These are phyloP conservation scores for Mycena polygramma DNA, from an alignment of 768 basidiomycete species.

Conservation along the genomic window DNA sequence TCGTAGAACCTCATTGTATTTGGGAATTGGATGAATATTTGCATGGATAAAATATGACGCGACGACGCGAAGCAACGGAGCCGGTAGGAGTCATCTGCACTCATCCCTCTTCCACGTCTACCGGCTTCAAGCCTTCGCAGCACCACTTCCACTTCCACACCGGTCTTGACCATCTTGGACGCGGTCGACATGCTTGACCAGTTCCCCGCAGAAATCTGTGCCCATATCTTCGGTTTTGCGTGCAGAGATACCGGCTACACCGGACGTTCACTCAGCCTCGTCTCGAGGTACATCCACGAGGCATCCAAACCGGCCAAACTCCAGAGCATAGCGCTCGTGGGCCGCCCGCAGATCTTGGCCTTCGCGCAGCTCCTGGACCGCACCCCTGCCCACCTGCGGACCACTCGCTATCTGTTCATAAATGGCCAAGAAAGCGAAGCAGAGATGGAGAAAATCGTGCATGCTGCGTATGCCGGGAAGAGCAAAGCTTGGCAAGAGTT, in stretches of 20 bases:
- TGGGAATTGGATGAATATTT: neutral
- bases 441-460: constrained; percentile 16
- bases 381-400: constrained; percentile 40
- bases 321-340: constrained; percentile 47
- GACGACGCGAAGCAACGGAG: no score
- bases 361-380: constrained; percentile 42
- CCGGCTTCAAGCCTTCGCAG: no score
- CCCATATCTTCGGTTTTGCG: constrained; percentile 48
- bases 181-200: constrained; percentile 20
- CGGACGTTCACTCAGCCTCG: constrained; percentile 52
- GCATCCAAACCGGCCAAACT: constrained; percentile 43
- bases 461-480: constrained; percentile 13
- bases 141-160: no score
- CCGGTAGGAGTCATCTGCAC: no score
- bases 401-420: constrained; percentile 47
- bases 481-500: no score
- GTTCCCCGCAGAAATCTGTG: constrained; percentile 46
- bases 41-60: no score
- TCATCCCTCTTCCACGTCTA: no score
- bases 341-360: constrained; percentile 41
- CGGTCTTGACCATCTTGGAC: no score
- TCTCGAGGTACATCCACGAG: constrained; percentile 47
- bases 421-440: constrained; percentile 35
- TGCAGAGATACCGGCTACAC: constrained; percentile 53
- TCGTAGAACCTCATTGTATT: neutral